Percentiles rank a stretch among this genome's conserved stretches.
Evolutionary conservation across 73 alveolate species (phyloP).

Genomic region (Paramecium sexaurelia): DNA sequence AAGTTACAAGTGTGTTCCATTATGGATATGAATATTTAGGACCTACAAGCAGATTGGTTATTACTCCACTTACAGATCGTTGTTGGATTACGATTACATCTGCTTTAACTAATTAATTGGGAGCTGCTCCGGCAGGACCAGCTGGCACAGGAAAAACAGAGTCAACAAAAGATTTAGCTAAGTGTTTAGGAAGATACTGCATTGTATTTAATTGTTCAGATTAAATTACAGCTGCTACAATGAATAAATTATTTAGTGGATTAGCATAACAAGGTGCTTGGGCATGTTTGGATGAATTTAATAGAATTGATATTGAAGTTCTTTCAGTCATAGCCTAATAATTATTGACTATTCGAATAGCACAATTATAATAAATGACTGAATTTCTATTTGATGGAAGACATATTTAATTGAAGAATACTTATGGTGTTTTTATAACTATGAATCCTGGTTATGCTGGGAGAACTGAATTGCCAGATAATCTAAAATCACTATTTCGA

Average conservation of each 20-base stretch:
- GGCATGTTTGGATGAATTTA: constrained; percentile 74
- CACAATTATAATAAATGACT: constrained; percentile 53
- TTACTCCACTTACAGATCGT: constrained; percentile 97
- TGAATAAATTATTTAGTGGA: constrained; percentile 66
- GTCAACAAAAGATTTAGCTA: constrained; percentile 88
- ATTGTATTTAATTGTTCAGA: constrained; percentile 88
- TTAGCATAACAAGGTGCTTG: constrained; percentile 65
- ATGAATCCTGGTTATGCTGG: constrained; percentile 99
- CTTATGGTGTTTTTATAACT: constrained; percentile 95
- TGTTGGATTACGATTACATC: constrained; percentile 92
- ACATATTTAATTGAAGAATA: constrained; percentile 74
- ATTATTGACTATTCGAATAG: constrained; percentile 59
- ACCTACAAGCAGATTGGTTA: constrained; percentile 93
- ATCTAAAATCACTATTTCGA: constrained; percentile 89
- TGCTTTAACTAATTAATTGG: constrained; percentile 80
- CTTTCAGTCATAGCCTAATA: constrained; percentile 80
- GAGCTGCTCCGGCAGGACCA: constrained; percentile 93
- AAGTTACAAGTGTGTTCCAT: constrained; percentile 83
- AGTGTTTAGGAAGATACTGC: constrained; percentile 85
- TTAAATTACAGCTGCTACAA: constrained; percentile 70
- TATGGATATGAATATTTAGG: constrained; percentile 98
- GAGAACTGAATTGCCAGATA: constrained; percentile 98
- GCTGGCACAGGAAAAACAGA: constrained; percentile 93
- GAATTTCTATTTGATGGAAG: constrained; percentile 84
- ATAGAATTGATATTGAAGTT: constrained; percentile 77